Evolutionary conservation across 345 rosid genomes (phyloP).

Genomic region (Eucalyptus melliodora): DNA sequence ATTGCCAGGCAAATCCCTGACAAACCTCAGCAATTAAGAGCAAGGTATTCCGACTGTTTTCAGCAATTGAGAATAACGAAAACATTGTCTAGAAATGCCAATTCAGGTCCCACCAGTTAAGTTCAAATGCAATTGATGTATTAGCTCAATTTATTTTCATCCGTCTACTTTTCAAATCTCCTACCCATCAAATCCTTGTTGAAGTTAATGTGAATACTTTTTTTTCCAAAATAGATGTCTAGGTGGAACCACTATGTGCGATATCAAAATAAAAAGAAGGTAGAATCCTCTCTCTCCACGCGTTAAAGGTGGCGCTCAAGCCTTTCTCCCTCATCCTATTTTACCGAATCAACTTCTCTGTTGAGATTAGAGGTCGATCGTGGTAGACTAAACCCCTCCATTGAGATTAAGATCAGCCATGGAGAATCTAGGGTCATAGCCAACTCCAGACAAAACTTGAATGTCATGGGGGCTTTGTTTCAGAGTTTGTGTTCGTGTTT

Average conservation of each 20-base stretch:
- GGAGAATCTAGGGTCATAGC: neutral
- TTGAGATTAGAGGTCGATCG: neutral
- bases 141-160: too few species aligned
- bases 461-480: too few species aligned
- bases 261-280: neutral
- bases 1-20: too few species aligned
- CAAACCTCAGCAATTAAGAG: too few species aligned
- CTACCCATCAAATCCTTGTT: neutral
- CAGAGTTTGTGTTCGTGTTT: too few species aligned
- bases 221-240: neutral
- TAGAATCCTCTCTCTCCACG: neutral
- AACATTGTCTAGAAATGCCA: too few species aligned
- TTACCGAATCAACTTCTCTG: neutral
- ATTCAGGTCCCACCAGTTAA: too few species aligned
- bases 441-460: too few species aligned
- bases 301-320: neutral
- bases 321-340: neutral
- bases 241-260: neutral
- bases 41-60: too few species aligned
- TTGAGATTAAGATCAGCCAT: neutral
- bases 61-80: too few species aligned
- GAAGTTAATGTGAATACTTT: neutral
- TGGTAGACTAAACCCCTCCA: neutral
- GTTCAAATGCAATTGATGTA: too few species aligned
- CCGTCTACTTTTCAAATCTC: too few species aligned